These are phyloP conservation scores for Lodderomyces pseudojiufengensis DNA, from an alignment of 1,139 yeast genomes.

Conservation along the genomic window DNA sequence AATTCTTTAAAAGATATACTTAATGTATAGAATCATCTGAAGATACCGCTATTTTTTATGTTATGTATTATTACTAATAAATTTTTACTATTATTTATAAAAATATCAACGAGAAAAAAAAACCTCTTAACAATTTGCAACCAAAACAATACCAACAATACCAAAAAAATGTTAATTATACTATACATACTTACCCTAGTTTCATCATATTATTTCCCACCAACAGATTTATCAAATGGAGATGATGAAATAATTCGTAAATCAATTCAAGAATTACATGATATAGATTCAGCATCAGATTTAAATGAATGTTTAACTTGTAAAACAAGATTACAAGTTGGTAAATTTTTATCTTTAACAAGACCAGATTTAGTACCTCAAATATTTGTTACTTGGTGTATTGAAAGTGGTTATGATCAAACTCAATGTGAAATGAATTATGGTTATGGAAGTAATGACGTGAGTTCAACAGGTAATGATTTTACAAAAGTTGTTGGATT, in stretches of 20 bases:
- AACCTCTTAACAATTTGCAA: conserved; percentile 2
- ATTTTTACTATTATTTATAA: too few species aligned
- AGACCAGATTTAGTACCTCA: conserved; percentile 42
- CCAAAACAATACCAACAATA: background rate
- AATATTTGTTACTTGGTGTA: conserved; percentile 43
- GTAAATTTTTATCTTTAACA: conserved; percentile 35
- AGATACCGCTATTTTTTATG: background rate
- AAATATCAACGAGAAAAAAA: background rate
- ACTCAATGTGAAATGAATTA: conserved; percentile 20
- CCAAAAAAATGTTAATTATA: conserved; percentile 1
- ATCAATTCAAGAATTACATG: conserved; percentile 18
- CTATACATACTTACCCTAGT: background rate
- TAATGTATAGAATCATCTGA: background rate
- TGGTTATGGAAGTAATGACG: conserved; percentile 21
- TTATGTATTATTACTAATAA: background rate
- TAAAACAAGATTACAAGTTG: conserved; percentile 36
- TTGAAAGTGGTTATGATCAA: conserved; percentile 30
- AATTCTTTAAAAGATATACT: conserved; percentile 3
- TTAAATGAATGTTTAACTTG: conserved; percentile 35
- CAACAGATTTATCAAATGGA: conserved; percentile 11
- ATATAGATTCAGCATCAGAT: conserved; percentile 20
- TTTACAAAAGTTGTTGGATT: conserved; percentile 43
- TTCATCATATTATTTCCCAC: conserved; percentile 11
- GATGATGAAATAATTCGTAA: conserved; percentile 16
- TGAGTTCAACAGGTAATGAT: conserved; percentile 27